Evolutionary conservation across 2,329 filamentous ascomycete genomes (phyloP), one percentile per base, ranked within the genome.

Genomic region (Claviceps pusilla): DNA sequence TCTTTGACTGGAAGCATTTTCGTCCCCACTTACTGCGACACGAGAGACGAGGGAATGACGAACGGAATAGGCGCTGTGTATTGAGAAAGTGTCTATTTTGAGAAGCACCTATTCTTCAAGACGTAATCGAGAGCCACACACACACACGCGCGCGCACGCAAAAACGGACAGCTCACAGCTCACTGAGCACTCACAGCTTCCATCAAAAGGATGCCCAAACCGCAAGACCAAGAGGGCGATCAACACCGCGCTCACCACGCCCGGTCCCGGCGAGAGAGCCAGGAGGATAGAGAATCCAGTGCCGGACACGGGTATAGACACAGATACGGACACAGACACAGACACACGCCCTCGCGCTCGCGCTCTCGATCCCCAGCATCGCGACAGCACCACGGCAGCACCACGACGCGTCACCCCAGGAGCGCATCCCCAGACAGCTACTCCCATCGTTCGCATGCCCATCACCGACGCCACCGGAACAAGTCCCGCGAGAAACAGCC

Each of bases 381-480:
- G 39, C 37, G 45, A 14, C 43, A 29, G 10, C 31, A 19, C 29
- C 31, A 48, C n/a, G 48, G 5, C 16, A 12, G 28, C 33, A 33
- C n/a, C 7, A 16, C 24, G 41, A 41, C 24, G 12, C 37, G 31
- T n/a, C 24, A 43, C 7, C 46, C 43, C 12, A 35, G 51, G 9
- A 57, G 57, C 41, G 50, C 54, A 24, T 57, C 58, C 24, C 51
- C 53, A 14, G 54, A 55, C 16, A 35, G 45, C 19, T 64, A 56
- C 14, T 56, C 63, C 31, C 65, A 58, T 14, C 62, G 62, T n/a
- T n/a, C n/a, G n/a, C n/a, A n/a, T n/a, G n/a, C n/a, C n/a, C n/a
- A n/a, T n/a, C 59, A 55, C 24, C 61, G 59, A 28, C 61, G 28
- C 48, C 48, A 39, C 33, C 10, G 33, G n/a, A 16, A 53, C 45